Percentiles rank a stretch among this genome's conserved stretches.
Conservation (phyloP, 2,329 filamentous ascomycete genomes). For the Coniochaeta ligniaria region DNA sequence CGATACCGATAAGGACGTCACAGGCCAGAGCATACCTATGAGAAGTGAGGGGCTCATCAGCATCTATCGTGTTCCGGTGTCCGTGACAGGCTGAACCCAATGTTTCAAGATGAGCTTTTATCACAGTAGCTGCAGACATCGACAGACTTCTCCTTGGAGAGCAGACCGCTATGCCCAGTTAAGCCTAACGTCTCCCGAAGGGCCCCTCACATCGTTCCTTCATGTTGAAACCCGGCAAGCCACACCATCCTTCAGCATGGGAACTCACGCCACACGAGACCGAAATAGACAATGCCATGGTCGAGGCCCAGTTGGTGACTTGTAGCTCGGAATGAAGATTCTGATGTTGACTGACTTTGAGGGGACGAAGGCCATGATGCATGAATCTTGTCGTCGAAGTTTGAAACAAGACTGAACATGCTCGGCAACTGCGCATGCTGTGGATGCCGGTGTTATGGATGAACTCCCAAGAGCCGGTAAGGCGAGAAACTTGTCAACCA, state of each 20-base stretch:
- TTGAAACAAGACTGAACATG: neutral
- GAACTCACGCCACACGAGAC: neutral
- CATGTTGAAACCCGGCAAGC: neutral
- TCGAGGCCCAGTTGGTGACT: neutral
- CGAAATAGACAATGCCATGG: neutral
- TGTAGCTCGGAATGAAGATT: neutral
- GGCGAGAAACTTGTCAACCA: neutral
- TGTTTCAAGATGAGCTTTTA: neutral
- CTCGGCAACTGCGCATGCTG: neutral
- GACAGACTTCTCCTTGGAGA: neutral
- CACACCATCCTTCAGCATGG: neutral
- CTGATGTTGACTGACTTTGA: neutral
- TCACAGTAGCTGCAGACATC: neutral
- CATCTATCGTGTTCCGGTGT: neutral
- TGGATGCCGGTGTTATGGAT: neutral
- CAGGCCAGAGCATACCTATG: neutral
- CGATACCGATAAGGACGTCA: neutral
- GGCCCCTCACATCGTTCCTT: neutral
- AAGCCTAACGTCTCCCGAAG: neutral
- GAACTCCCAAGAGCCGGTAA: neutral
- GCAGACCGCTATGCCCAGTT: neutral
- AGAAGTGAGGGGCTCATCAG: neutral
- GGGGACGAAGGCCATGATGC: neutral
- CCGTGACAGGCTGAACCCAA: neutral
- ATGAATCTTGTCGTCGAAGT: neutral